Evolutionary conservation across 352 stramenopile species (phyloP).

Genomic region (Elongisporangium prolatum): DNA sequence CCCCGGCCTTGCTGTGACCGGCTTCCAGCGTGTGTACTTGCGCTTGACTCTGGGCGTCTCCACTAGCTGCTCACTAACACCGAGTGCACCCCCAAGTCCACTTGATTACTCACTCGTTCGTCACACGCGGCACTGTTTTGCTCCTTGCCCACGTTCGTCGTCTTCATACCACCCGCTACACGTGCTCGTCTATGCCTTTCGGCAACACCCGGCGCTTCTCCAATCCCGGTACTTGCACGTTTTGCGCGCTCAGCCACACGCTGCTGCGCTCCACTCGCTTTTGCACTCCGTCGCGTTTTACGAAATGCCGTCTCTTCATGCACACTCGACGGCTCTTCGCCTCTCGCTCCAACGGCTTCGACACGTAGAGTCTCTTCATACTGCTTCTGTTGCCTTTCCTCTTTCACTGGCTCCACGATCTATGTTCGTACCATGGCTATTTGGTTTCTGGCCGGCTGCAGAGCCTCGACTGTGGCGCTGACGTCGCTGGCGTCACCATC

Average conservation of each 20-base stretch:
- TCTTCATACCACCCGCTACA: too few relatives aligned
- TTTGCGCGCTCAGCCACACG: too few relatives aligned
- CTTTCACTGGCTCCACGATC: background rate
- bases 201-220: background rate
- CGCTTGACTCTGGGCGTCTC: background rate
- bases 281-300: background rate
- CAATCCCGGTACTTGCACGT: too few relatives aligned
- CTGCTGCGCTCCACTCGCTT: too few relatives aligned
- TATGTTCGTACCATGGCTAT: background rate
- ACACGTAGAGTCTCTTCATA: background rate
- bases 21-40: background rate
- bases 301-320: too few relatives aligned
- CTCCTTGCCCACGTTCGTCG: too few relatives aligned
- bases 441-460: background rate
- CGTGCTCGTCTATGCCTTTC: too few relatives aligned
- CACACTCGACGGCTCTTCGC: too few relatives aligned
- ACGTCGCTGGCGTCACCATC: background rate
- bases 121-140: too few relatives aligned
- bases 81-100: background rate
- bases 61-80: background rate
- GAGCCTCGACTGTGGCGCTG: background rate
- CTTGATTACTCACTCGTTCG: background rate
- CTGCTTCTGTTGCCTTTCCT: background rate
- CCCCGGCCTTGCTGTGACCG: too few relatives aligned
- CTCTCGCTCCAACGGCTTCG: background rate